Evolutionary conservation across 768 basidiomycete genomes (phyloP).

Genomic region (Agaricus subrufescens): DNA sequence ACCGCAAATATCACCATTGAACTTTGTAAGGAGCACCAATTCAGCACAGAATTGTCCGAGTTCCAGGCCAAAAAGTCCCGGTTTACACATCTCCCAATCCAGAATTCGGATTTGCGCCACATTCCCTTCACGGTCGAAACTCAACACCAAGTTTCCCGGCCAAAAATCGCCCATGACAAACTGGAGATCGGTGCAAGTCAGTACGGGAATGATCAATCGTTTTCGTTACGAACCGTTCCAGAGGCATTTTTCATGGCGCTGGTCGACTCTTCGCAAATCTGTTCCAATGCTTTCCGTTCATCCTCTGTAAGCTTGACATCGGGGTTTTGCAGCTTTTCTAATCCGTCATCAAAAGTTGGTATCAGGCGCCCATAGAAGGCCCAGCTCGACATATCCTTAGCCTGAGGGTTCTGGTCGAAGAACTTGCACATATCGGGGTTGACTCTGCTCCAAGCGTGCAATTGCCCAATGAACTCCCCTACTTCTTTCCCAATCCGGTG

Average conservation of each 20-base stretch:
- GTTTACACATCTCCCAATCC: conserved; percentile 64
- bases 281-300: conserved; percentile 25
- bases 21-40: conserved; percentile 44
- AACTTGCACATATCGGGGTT: conserved; percentile 19
- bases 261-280: conserved; percentile 19
- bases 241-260: conserved; percentile 20
- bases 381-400: conserved; percentile 33
- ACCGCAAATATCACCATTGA: conserved; percentile 32
- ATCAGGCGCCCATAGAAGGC: conserved; percentile 42
- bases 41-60: conserved; percentile 65
- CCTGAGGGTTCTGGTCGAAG: conserved; percentile 37
- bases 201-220: neutral
- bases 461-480: conserved; percentile 47
- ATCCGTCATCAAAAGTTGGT: conserved; percentile 27
- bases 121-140: conserved; percentile 23
- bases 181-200: conserved; percentile 15
- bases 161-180: conserved; percentile 71
- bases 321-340: conserved; percentile 36
- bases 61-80: conserved; percentile 54
- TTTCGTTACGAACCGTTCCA: conserved; percentile 21
- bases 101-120: conserved; percentile 43
- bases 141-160: conserved; percentile 64
- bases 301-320: conserved; percentile 31
- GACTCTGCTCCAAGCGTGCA: conserved; percentile 47
- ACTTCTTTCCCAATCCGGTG: conserved; percentile 46